Conservation (phyloP, 2,329 filamentous ascomycete species). For the Diaporthe sp. region DNA sequence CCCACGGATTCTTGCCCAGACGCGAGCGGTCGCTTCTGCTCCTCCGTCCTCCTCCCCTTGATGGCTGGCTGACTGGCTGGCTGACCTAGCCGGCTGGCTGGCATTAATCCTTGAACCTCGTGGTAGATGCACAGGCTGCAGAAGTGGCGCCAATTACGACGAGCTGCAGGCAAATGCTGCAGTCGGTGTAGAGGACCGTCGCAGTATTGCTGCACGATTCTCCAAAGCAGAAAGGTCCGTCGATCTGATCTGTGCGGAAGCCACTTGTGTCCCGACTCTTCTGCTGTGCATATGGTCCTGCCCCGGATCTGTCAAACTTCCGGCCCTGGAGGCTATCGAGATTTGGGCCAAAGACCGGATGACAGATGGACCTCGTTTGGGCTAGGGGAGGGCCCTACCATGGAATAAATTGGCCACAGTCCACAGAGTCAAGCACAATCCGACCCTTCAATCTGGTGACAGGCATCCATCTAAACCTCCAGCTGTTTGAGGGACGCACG, state of each 20-base stretch:
- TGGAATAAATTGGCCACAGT: neutral
- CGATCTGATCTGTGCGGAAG: slow-evolving; percentile 35
- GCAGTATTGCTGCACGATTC: slow-evolving; percentile 33
- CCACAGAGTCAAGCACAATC: neutral
- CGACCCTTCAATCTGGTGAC: slow-evolving; percentile 28
- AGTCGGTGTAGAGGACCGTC: slow-evolving; percentile 39
- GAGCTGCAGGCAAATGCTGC: slow-evolving; percentile 36
- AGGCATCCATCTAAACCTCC: slow-evolving; percentile 28
- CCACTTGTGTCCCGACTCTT: slow-evolving; percentile 32
- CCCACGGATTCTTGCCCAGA: slow-evolving; percentile 31
- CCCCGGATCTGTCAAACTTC: slow-evolving; percentile 34
- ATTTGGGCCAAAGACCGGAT: slow-evolving; percentile 21
- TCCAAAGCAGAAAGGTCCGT: slow-evolving; percentile 34
- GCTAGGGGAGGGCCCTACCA: neutral
- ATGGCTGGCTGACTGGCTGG: slow-evolving; percentile 2
- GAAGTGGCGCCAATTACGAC: slow-evolving; percentile 37
- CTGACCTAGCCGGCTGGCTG: slow-evolving; percentile 15
- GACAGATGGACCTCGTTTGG: slow-evolving; percentile 7
- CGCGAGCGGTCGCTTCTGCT: slow-evolving; percentile 34
- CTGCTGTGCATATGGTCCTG: slow-evolving; percentile 22
- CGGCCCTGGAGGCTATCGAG: slow-evolving; percentile 24
- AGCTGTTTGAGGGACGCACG: slow-evolving; percentile 19
- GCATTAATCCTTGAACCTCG: slow-evolving; percentile 40
- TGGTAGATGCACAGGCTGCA: slow-evolving; percentile 34
- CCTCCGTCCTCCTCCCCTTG: slow-evolving; percentile 31